Evolutionary conservation across 139 green algal genomes (phyloP), one percentile per base, ranked within the genome.

Genomic region (Desmodesmus armatus): DNA sequence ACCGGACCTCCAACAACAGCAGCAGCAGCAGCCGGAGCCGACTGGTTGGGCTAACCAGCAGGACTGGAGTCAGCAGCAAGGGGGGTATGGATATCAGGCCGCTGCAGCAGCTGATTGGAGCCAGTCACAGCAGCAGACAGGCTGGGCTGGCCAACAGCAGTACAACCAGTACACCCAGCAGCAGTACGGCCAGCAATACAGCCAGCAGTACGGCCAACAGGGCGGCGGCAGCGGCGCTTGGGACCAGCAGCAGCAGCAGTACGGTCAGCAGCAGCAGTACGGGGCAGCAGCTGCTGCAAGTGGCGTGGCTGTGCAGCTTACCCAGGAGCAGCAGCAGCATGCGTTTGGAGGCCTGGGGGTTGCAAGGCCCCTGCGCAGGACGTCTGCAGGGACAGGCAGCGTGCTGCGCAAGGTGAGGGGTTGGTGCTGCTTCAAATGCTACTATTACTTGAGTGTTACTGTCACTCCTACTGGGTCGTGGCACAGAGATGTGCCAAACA

Each of bases 21-120:
- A 69, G 25, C 25, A 69, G 5, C 35, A 44, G 65, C 71, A 60
- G 43, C 43, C 11, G 41, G 27, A 63, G 23, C n/a, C 17, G 43
- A 41, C 62, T 63, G 71, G 9, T 6, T 69, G 17, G 11, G 60
- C 11, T 9, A 5, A 17, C 5, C 60, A 69, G 60, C 60, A 69
- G 25, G 69, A 77, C 40, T 77, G 33, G 23, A 77, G 5, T 23
- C 69, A 77, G 69, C 76, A 82, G 53, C 76, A 82, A 27, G 27
- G n/a, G n/a, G n/a, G n/a, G n/a, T n/a, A n/a, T n/a, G n/a, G n/a
- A n/a, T n/a, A n/a, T n/a, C n/a, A n/a, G n/a, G 6, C 5, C 63
- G 41, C 63, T 47, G 5, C 72, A 80, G 73, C 71, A 78, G 41
- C 73, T n/a, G n/a, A 80, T 15, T 47, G 40, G 37, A 15, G 17